phyloP scores from a whole-genome alignment of 495 filamentous ascomycete species.

The Hypoxylon intermedium region DNA sequence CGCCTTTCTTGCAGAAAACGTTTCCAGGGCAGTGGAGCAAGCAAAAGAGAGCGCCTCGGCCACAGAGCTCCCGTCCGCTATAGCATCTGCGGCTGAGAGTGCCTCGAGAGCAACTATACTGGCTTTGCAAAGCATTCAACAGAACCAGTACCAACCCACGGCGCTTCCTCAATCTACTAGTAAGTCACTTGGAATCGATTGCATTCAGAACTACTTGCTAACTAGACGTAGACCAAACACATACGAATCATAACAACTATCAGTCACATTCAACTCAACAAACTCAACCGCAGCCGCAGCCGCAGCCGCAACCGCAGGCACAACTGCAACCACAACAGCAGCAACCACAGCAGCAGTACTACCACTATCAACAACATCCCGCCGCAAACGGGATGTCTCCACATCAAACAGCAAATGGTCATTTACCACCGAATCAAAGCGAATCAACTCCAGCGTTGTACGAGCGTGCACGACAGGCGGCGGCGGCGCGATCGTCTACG shows the following conservation, averaged over 20 bases:
- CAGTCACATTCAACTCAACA: conserved; percentile 45
- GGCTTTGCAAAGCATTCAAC: conserved; percentile 44
- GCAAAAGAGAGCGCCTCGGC: conserved; percentile 35
- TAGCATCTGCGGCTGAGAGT: conserved; percentile 43
- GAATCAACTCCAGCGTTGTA: conserved; percentile 81
- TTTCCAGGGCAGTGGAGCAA: conserved; percentile 43
- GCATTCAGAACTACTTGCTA: background rate
- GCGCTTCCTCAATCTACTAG: conserved; percentile 41
- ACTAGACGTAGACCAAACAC: conserved; percentile 11
- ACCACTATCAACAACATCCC: conserved; percentile 38
- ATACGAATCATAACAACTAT: conserved; percentile 31
- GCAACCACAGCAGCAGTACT: conserved; percentile 32
- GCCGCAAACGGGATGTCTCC: conserved; percentile 16
- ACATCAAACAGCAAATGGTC: conserved; percentile 46
- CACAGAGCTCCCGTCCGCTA: conserved; percentile 40
- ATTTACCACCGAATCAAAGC: conserved; percentile 70
- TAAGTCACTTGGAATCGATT: conserved; percentile 21
- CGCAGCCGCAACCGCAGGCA: background rate
- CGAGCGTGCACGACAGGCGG: conserved; percentile 80
- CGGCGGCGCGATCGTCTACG: conserved; percentile 78
- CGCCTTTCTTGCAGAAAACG: conserved; percentile 43
- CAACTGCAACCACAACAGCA: conserved; percentile 29
- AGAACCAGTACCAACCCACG: conserved; percentile 45
- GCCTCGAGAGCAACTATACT: conserved; percentile 43
- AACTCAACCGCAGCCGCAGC: conserved; percentile 7